phyloP scores from a whole-genome alignment of 108 stramenopile genomes.

The Craspedostauros australis region DNA sequence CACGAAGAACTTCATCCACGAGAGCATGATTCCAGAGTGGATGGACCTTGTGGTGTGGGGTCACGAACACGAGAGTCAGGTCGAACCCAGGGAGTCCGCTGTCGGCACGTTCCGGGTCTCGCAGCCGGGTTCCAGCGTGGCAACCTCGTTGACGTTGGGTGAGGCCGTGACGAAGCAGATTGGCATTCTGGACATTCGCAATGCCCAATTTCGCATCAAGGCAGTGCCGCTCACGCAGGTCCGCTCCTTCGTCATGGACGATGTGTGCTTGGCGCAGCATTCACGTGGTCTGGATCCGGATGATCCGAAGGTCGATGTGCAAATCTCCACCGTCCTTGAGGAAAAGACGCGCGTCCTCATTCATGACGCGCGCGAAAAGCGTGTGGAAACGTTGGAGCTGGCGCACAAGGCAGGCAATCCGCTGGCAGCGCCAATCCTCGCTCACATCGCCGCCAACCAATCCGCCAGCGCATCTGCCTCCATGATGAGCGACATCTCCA shows the following conservation, averaged over 20 bases:
- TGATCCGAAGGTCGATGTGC: slow-evolving; percentile 71
- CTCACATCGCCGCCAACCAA: too few relatives aligned
- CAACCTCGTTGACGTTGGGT: slow-evolving; percentile 81
- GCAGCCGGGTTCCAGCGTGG: slow-evolving; percentile 94
- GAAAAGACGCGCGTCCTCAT: slow-evolving; percentile 63
- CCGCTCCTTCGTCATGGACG: slow-evolving; percentile 71
- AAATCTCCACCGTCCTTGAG: slow-evolving; percentile 53
- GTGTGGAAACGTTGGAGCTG: slow-evolving; percentile 24
- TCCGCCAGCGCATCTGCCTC: too few relatives aligned
- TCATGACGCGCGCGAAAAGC: slow-evolving; percentile 35
- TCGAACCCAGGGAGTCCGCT: slow-evolving; percentile 76
- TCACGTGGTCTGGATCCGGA: slow-evolving; percentile 57
- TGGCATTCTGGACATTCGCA: slow-evolving; percentile 74
- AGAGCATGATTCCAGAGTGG: slow-evolving; percentile 98
- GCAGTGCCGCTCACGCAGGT: slow-evolving; percentile 77
- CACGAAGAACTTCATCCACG: slow-evolving; percentile 93
- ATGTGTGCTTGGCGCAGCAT: slow-evolving; percentile 47
- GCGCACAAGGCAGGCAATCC: slow-evolving; percentile 30
- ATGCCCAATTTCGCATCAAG: slow-evolving; percentile 62
- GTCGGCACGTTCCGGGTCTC: slow-evolving; percentile 91
- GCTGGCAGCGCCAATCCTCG: too few relatives aligned
- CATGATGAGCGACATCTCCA: too few relatives aligned
- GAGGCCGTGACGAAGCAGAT: slow-evolving; percentile 88
- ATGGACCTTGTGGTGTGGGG: slow-evolving; percentile 94
- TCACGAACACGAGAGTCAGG: slow-evolving; percentile 95